A percentile compares a stretch with the other conserved stretches of the same genome.
Conservation (phyloP, 805 yeast genomes). For the Clavispora fructus region DNA sequence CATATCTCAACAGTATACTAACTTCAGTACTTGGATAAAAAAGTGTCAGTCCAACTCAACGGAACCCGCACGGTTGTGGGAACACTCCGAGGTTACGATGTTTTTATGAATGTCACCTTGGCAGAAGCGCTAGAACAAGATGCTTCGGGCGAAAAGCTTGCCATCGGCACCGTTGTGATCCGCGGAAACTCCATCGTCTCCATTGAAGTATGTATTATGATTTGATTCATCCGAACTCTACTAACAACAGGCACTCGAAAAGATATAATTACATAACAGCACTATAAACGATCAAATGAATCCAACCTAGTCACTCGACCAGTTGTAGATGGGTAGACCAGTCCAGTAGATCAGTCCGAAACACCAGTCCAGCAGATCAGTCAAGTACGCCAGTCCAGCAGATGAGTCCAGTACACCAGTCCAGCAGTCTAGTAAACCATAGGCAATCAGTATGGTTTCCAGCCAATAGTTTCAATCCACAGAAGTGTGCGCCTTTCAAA, state of each 20-base stretch:
- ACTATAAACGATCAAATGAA: too few species aligned
- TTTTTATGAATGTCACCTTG: slow-evolving; percentile 66
- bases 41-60: slow-evolving; percentile 66
- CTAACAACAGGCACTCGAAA: slow-evolving; percentile 36
- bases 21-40: slow-evolving; percentile 69
- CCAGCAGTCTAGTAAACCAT: too few species aligned
- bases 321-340: too few species aligned
- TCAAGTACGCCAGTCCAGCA: too few species aligned
- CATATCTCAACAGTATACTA: slow-evolving; percentile 12
- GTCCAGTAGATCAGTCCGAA: too few species aligned
- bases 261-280: slow-evolving; percentile 8
- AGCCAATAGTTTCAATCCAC: too few species aligned
- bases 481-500: too few species aligned
- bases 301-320: too few species aligned
- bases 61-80: slow-evolving; percentile 81
- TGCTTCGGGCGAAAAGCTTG: slow-evolving; percentile 43
- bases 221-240: slow-evolving; percentile 4
- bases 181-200: slow-evolving; percentile 78
- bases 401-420: too few species aligned
- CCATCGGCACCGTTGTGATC: slow-evolving; percentile 65
- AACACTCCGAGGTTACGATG: slow-evolving; percentile 77
- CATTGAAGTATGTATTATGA: slow-evolving; percentile 47
- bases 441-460: too few species aligned
- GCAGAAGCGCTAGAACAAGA: slow-evolving; percentile 66
- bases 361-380: too few species aligned